Base-by-base conservation (phyloP, 2,329 filamentous ascomycete species). In the Ophidiomyces ophidiicola region DNA sequence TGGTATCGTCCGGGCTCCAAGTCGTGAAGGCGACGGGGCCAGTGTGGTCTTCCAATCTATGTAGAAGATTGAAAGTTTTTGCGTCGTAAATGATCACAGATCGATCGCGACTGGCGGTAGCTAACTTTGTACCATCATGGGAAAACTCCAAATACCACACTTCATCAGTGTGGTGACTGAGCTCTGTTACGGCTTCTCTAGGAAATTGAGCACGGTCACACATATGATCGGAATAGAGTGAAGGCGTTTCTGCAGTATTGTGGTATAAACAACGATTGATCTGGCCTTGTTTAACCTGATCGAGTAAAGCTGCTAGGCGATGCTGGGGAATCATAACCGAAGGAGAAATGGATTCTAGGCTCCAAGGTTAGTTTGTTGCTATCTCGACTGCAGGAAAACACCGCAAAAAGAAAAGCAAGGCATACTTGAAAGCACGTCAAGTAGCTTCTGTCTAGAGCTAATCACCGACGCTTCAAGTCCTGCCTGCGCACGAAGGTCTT, bases 291-390 rank as follows among this genome's bases (percentile, higher is more conserved):
- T 94, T 94, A 25, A 94, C 78, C 48, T 92, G 78, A 42, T 87
- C 72, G 37, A 98, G 66, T 11, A 98, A 67, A 23, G 78, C 72
- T 1, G 85, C 84, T 31, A 98, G 68, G 5, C 90, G 79, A 57
- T 90, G 83, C 54, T 94, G 84, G 1, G 90, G 90, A 39, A 98
- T 81, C 87, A 98, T 96, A 31, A 94, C 83, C 3, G 86, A 90
- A 0, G 90, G 88, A 1, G 90, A 94, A 57, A 98, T 93, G 41
- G 77, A 94, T 67, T 72, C 82, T 88, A 50, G 12, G 44, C 63
- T 39, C 57, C 44, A 26, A 14, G 25, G 24, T 45, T 21, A 33
- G 35, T 36, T 23, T n/a, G 4, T n/a, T 7, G 30, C 23, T 19
- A 11, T 7, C 25, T 15, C 6, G 5, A 19, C 14, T 26, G 7